Percentiles rank a stretch among this genome's conserved stretches.
These are phyloP conservation scores for Ogataea sp. DNA, from an alignment of 805 yeast species.

Conservation along the genomic window DNA sequence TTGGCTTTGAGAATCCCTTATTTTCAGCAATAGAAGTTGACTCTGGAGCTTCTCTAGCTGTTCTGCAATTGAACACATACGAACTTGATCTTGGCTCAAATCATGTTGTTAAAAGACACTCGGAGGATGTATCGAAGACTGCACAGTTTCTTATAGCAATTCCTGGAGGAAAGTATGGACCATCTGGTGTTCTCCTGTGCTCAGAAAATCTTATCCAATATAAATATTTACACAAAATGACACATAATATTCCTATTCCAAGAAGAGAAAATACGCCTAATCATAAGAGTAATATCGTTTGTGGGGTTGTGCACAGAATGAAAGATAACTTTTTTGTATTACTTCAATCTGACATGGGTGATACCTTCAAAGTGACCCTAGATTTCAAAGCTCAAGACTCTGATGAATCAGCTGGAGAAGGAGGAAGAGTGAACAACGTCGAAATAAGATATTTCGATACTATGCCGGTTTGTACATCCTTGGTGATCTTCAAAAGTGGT, in stretches of 20 bases:
- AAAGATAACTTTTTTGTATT: conserved; percentile 58
- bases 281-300: conserved; percentile 31
- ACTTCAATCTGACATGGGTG: conserved; percentile 67
- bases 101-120: conserved; percentile 50
- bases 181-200: conserved; percentile 62
- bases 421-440: conserved; percentile 30
- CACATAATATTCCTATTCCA: conserved; percentile 48
- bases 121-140: conserved; percentile 28
- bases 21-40: conserved; percentile 76
- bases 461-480: conserved; percentile 45
- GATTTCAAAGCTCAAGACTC: conserved; percentile 34
- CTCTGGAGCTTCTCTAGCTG: background rate
- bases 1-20: conserved; percentile 73
- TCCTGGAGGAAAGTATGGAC: conserved; percentile 68
- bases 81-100: conserved; percentile 84
- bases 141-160: conserved; percentile 53
- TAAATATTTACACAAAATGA: conserved; percentile 30
- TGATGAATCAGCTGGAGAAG: conserved; percentile 25
- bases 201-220: conserved; percentile 47
- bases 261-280: conserved; percentile 24
- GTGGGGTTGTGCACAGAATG: conserved; percentile 59
- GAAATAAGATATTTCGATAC: conserved; percentile 71
- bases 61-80: conserved; percentile 52
- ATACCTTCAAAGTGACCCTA: conserved; percentile 59
- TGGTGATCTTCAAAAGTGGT: conserved; percentile 68